phyloP scores from a whole-genome alignment of 192 early-diverging fungal genomes.

The Backusella westeae region DNA sequence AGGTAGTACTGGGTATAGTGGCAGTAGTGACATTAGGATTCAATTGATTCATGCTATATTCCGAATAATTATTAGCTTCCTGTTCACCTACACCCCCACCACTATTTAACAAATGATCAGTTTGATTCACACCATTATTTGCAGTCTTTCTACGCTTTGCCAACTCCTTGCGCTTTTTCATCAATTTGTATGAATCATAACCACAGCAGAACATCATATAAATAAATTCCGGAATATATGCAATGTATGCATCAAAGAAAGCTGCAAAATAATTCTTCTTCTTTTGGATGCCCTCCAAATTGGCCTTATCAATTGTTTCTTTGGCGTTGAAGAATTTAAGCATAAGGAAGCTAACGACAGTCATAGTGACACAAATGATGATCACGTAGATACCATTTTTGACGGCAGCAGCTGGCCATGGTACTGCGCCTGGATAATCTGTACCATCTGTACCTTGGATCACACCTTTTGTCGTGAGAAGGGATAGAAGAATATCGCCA shows the following conservation, averaged over 20 bases:
- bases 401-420: conserved; percentile 25
- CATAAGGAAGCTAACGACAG: conserved; percentile 25
- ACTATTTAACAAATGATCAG: neutral
- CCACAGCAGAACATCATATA: conserved; percentile 27
- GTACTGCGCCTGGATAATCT: neutral
- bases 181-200: conserved; percentile 24
- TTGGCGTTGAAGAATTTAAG: conserved; percentile 18
- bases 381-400: conserved; percentile 28
- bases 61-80: neutral
- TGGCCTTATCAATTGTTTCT: neutral
- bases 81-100: neutral
- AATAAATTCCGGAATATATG: conserved; percentile 35
- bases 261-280: conserved; percentile 14
- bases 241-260: conserved; percentile 32
- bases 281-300: neutral
- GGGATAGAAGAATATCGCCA: conserved; percentile 21
- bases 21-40: neutral
- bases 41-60: conserved; percentile 2
- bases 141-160: conserved; percentile 1
- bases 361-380: conserved; percentile 24
- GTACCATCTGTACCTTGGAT: conserved; percentile 26
- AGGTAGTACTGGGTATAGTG: neutral
- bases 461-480: conserved; percentile 12
- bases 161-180: conserved; percentile 28
- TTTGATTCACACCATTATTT: conserved; percentile 3